Evolutionary conservation across 75 land plant species (phyloP).

Genomic region (Chamaecyparis obtusa): DNA sequence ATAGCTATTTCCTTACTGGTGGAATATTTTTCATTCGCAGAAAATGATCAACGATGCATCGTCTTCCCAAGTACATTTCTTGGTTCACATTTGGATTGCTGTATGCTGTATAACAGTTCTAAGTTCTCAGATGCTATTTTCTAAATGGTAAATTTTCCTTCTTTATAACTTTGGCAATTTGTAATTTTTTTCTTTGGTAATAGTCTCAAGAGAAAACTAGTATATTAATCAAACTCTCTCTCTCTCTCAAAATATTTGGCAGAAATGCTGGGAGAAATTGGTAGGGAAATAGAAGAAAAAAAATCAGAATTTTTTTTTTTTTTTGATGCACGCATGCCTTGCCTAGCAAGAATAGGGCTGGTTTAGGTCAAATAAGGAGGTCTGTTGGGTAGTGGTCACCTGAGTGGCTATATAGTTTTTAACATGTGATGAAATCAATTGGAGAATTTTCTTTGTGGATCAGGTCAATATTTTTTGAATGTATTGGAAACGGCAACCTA

Average conservation of each 20-base stretch:
- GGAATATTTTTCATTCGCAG: neutral
- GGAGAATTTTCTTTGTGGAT: neutral
- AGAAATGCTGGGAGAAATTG: neutral
- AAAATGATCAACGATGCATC: slow-evolving; percentile 8
- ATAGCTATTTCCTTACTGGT: neutral
- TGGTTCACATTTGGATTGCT: slow-evolving; percentile 11
- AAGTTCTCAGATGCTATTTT: slow-evolving; percentile 6
- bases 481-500: neutral
- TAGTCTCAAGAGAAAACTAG: neutral
- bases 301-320: neutral
- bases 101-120: slow-evolving; percentile 11
- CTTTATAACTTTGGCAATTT: neutral
- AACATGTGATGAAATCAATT: neutral
- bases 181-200: neutral
- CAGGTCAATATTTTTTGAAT: neutral
- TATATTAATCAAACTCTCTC: neutral
- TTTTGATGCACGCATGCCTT: neutral
- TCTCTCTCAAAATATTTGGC: neutral
- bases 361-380: neutral
- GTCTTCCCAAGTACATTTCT: neutral
- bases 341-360: neutral
- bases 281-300: slow-evolving; percentile 1
- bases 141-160: slow-evolving; percentile 1
- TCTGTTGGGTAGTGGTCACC: neutral
- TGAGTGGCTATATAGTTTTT: neutral